These are phyloP conservation scores for Cinchona pubescens DNA, from an alignment of 257 asterid genomes.

Conservation along the genomic window DNA sequence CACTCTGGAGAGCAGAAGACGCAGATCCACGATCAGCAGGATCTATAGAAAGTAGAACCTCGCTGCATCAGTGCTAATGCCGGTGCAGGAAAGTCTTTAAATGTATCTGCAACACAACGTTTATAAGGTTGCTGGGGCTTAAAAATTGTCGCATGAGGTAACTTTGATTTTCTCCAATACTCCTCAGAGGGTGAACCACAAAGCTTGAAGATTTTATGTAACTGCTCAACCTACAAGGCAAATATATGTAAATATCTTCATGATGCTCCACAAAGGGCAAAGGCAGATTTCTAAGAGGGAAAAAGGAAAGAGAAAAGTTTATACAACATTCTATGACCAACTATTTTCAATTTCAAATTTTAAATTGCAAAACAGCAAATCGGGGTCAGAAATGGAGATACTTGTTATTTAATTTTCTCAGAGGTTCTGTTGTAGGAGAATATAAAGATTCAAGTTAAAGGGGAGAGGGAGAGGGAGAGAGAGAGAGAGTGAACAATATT, in stretches of 20 bases:
- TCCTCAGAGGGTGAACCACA: slow-evolving; percentile 98
- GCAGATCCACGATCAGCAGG: slow-evolving; percentile 93
- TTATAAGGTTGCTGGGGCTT: slow-evolving; percentile 94
- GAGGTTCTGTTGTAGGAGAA: background rate
- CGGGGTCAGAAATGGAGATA: too few relatives aligned
- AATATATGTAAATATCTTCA: slow-evolving; percentile 11
- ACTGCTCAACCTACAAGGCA: slow-evolving; percentile 77
- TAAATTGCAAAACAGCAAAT: background rate
- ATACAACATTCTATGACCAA: background rate
- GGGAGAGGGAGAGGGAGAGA: background rate
- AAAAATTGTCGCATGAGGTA: slow-evolving; percentile 92
- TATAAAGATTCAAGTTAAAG: background rate
- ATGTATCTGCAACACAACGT: slow-evolving; percentile 79
- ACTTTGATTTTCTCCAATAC: slow-evolving; percentile 89
- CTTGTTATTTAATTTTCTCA: background rate
- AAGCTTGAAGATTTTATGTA: slow-evolving; percentile 93
- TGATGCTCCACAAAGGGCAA: background rate
- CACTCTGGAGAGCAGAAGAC: slow-evolving; percentile 78
- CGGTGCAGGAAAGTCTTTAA: slow-evolving; percentile 78
- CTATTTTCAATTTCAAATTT: background rate
- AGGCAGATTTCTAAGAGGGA: background rate
- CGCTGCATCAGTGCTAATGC: slow-evolving; percentile 76
- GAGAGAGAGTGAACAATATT: background rate
- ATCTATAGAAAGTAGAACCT: slow-evolving; percentile 73
- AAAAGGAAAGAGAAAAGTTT: background rate